Percentiles rank a stretch among this genome's conserved stretches.
Evolutionary conservation across 1,139 yeast genomes (phyloP).

Genomic region (Blastobotrys ciferrii): DNA sequence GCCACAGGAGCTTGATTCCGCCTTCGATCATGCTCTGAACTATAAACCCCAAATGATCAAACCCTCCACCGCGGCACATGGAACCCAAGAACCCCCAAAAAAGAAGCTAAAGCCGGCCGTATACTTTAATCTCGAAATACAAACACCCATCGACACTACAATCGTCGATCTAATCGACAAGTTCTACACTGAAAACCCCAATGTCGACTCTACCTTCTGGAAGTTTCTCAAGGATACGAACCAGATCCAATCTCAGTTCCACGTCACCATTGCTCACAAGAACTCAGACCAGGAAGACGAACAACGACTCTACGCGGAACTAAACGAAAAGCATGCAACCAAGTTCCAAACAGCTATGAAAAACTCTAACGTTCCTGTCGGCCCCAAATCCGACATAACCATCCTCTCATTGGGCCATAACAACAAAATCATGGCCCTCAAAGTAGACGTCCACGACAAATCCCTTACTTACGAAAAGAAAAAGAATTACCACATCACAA

Average conservation of each 20-base stretch:
- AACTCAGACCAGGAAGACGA: conserved; percentile 25
- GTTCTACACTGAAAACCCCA: conserved; percentile 22
- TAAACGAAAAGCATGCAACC: conserved; percentile 23
- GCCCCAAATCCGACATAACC: conserved; percentile 10
- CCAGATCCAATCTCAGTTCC: conserved; percentile 60
- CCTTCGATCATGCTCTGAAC: conserved; percentile 29
- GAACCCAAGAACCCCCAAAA: background rate
- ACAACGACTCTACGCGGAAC: conserved; percentile 37
- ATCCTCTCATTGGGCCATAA: conserved; percentile 20
- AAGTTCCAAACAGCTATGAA: conserved; percentile 2
- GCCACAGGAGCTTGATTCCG: conserved; percentile 27
- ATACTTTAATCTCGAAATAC: conserved; percentile 23
- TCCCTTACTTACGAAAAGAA: conserved; percentile 42
- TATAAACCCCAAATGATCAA: conserved; percentile 31
- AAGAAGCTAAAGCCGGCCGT: conserved; percentile 8
- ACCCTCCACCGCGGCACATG: conserved; percentile 2
- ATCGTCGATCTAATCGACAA: conserved; percentile 22
- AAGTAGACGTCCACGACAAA: conserved; percentile 44
- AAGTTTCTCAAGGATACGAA: conserved; percentile 35
- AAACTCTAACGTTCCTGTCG: conserved; percentile 10
- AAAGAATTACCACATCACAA: conserved; percentile 65
- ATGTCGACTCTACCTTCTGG: conserved; percentile 27
- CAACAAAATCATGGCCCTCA: conserved; percentile 46
- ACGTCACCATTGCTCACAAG: conserved; percentile 72
- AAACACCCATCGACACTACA: conserved; percentile 4